Evolutionary conservation across 2,329 filamentous ascomycete genomes (phyloP).

Genomic region (Diaporthe aspalathi): DNA sequence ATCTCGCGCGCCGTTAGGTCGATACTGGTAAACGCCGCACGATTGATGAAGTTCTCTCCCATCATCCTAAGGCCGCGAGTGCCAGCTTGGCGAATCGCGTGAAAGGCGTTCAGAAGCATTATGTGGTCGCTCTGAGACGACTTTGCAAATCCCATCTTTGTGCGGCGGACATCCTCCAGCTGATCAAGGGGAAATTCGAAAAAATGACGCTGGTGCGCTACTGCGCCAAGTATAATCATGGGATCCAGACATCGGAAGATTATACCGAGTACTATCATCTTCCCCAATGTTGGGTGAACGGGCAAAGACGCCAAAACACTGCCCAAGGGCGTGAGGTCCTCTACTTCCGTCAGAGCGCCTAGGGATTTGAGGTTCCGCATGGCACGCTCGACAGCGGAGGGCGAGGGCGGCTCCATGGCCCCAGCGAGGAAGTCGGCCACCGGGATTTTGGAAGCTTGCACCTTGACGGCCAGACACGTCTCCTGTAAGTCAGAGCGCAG

Average conservation of each 20-base stretch:
- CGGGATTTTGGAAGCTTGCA: slow-evolving; percentile 50
- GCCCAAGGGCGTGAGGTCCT: slow-evolving; percentile 58
- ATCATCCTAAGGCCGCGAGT: background rate
- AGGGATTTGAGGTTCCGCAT: slow-evolving; percentile 53
- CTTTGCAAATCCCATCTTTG: background rate
- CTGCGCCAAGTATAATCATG: slow-evolving; percentile 55
- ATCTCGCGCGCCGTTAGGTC: slow-evolving; percentile 51
- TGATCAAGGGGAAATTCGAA: slow-evolving; percentile 13
- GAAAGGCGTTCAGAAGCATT: background rate
- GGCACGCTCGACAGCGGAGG: slow-evolving; percentile 50
- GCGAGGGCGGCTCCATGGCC: slow-evolving; percentile 57
- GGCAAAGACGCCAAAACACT: slow-evolving; percentile 46
- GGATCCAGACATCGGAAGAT: slow-evolving; percentile 64
- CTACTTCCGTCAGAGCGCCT: slow-evolving; percentile 55
- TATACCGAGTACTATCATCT: slow-evolving; percentile 61
- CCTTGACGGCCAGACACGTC: slow-evolving; percentile 56
- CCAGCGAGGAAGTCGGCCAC: slow-evolving; percentile 55
- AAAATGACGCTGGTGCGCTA: slow-evolving; percentile 24
- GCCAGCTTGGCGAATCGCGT: background rate
- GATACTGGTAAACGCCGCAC: slow-evolving; percentile 50
- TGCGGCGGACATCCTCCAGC: background rate
- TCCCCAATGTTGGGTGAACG: slow-evolving; percentile 57
- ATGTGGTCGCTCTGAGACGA: background rate
- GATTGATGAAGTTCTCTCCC: slow-evolving; percentile 38
- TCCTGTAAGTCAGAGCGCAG: slow-evolving; percentile 56